Evolutionary conservation across 371 early-diverging fungal genomes (phyloP), one percentile per base, ranked within the genome.

Genomic region (Mortierella sp.): DNA sequence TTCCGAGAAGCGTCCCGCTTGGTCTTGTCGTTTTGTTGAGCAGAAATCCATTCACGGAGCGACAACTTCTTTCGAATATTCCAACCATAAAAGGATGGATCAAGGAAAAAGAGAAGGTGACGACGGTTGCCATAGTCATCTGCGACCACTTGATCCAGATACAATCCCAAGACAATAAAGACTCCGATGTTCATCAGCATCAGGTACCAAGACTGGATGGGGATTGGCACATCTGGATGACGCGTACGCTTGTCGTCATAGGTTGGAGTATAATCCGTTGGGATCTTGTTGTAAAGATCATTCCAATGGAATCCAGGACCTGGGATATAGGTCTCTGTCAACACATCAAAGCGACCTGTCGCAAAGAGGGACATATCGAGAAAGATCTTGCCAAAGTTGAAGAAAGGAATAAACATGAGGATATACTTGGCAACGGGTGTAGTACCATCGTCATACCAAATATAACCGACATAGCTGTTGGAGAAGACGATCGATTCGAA

Each of bases 371-470:
- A 81, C 66, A 92, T 86, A 75, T 92, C 91, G 48, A 91, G 66
- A 76, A 89, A 92, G 60, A 91, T 80, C 63, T 87, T 86, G 50
- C 92, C 91, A 83, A 91, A 92, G 82, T 91, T 90, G 86, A 91
- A 92, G 82, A 92, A 92, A 7, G 91, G 92, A 48, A 90, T 63
- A 64, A 89, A 84, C 75, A 86, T 82, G 50, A 87, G 66, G 67
- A 82, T 66, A 28, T 66, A 69, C 48, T 44, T 66, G 14, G 71
- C 72, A 25, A 72, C 73, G 30, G 64, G 61, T 4, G 81, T 70
- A 6, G 86, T 86, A 25, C 77, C 74, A 1, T 44, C 29, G 58
- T 84, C 83, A 82, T 87, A 91, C 91, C 91, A 92, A 62, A 91
- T 84, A 69, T 90, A 92, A 9, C 90, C 91, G 18, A 91, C 69